A percentile compares a stretch with the other conserved stretches of the same genome.
Conservation (phyloP, 805 yeast genomes). For the Hanseniaspora mollemarum region DNA sequence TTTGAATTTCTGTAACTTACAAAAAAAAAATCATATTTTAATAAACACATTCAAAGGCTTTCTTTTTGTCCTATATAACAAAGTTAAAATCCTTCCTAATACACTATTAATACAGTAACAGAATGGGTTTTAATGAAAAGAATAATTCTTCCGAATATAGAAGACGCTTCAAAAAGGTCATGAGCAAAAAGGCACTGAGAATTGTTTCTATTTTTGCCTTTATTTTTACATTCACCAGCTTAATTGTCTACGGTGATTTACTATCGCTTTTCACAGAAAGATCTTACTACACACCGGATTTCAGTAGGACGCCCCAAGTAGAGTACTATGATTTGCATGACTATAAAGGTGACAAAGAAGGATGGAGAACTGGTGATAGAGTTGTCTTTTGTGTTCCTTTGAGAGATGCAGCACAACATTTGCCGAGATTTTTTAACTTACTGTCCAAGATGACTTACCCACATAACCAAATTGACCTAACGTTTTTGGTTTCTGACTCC, state of each 20-base stretch:
- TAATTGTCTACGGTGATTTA: background rate
- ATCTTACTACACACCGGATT: conserved; percentile 29
- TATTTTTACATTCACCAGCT: background rate
- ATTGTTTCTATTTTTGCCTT: background rate
- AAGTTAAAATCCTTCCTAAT: background rate
- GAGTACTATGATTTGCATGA: conserved; percentile 63
- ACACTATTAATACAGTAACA: background rate
- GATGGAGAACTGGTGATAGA: conserved; percentile 71
- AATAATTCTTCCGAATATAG: background rate
- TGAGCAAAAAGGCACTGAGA: background rate
- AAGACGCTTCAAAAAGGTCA: background rate
- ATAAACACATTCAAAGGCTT: background rate
- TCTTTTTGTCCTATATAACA: too few relatives aligned
- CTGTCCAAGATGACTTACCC: conserved; percentile 74
- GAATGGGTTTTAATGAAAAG: background rate
- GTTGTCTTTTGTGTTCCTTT: conserved; percentile 79
- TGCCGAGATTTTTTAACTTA: conserved; percentile 80
- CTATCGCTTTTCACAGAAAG: background rate
- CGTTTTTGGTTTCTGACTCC: conserved; percentile 84
- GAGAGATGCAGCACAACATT: conserved; percentile 82
- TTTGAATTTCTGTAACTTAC: background rate
- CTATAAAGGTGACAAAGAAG: conserved; percentile 53
- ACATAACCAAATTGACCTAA: conserved; percentile 67
- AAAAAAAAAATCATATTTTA: background rate
- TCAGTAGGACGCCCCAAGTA: conserved; percentile 34